Conservation (phyloP, 148 eudicot genomes). For the Nepenthes gracilis region DNA sequence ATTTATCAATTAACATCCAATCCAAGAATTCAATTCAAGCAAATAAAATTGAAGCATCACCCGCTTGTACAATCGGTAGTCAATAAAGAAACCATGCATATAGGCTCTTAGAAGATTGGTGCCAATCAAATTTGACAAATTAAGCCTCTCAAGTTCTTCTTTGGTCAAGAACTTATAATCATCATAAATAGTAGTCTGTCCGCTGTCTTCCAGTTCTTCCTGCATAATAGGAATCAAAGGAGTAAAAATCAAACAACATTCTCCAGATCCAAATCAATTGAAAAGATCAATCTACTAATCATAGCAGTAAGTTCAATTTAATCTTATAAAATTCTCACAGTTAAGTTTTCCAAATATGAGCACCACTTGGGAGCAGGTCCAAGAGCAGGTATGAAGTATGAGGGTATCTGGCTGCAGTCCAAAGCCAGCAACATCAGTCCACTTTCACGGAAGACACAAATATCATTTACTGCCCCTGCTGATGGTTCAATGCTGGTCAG, state of each 20-base stretch:
- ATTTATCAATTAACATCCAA: no score
- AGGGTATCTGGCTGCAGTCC: constrained; percentile 73
- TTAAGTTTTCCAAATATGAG: constrained; percentile 76
- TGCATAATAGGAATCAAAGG: constrained; percentile 15
- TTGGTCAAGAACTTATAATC: constrained; percentile 80
- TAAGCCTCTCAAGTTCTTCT: constrained; percentile 72
- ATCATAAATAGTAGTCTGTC: constrained; percentile 80
- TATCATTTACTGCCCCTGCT: constrained; percentile 77
- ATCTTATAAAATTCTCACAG: constrained; percentile 23
- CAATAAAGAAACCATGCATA: constrained; percentile 88
- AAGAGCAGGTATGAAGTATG: constrained; percentile 80
- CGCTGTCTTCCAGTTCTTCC: constrained; percentile 92
- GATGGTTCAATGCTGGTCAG: constrained; percentile 95
- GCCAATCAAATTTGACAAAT: constrained; percentile 66
- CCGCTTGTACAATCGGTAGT: constrained; percentile 62
- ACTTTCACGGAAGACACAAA: constrained; percentile 62
- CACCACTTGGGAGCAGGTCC: constrained; percentile 99
- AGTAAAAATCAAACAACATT: constrained; percentile 2
- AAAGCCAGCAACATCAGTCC: constrained; percentile 83
- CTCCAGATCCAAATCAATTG: background rate
- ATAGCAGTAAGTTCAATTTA: background rate
- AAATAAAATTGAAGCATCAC: constrained; percentile 15
- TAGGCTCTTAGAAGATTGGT: constrained; percentile 74
- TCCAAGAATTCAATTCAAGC: background rate
- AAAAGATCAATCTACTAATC: background rate